Percentiles rank a stretch among this genome's conserved stretches.
phyloP scores from a whole-genome alignment of 2,329 filamentous ascomycete species.

The Curvularia sp. region DNA sequence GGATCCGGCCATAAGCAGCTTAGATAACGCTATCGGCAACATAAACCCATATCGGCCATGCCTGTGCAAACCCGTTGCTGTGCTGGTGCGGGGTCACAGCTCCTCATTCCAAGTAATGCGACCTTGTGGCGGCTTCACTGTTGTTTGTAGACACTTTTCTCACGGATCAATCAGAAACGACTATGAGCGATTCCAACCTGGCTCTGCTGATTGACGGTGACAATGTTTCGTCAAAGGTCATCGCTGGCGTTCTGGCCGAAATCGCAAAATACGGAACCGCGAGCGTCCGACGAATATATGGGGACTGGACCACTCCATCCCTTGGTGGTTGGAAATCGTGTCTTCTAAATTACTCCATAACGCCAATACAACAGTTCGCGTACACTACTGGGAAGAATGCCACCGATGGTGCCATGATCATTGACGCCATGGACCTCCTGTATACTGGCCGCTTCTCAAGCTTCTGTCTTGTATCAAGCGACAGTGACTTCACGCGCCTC shows the following conservation, averaged over 20 bases:
- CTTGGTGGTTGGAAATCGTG: slow-evolving; percentile 35
- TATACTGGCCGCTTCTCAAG: slow-evolving; percentile 45
- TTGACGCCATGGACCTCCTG: slow-evolving; percentile 48
- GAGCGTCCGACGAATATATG: slow-evolving; percentile 42
- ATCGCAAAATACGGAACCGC: slow-evolving; percentile 45
- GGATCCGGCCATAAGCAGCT: no score
- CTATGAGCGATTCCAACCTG: slow-evolving; percentile 14
- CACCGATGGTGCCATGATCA: slow-evolving; percentile 48
- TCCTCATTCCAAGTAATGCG: not conserved
- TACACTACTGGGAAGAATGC: slow-evolving; percentile 35
- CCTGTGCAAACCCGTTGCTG: not conserved
- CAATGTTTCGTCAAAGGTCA: slow-evolving; percentile 35
- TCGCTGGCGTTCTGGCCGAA: slow-evolving; percentile 39
- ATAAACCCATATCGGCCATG: not conserved
- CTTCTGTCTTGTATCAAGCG: slow-evolving; percentile 48
- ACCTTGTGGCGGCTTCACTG: not conserved
- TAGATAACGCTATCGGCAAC: no score
- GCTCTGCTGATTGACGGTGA: slow-evolving; percentile 37
- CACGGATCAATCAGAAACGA: not conserved
- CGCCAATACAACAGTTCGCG: slow-evolving; percentile 25
- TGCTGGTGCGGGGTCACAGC: not conserved
- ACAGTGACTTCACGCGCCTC: slow-evolving; percentile 49
- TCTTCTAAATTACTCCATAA: slow-evolving; percentile 20
- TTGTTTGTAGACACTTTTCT: not conserved
- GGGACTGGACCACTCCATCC: slow-evolving; percentile 37